A percentile compares a stretch with the other conserved stretches of the same genome.
phyloP scores from a whole-genome alignment of 352 stramenopile genomes.

The Elongisporangium undulatum region DNA sequence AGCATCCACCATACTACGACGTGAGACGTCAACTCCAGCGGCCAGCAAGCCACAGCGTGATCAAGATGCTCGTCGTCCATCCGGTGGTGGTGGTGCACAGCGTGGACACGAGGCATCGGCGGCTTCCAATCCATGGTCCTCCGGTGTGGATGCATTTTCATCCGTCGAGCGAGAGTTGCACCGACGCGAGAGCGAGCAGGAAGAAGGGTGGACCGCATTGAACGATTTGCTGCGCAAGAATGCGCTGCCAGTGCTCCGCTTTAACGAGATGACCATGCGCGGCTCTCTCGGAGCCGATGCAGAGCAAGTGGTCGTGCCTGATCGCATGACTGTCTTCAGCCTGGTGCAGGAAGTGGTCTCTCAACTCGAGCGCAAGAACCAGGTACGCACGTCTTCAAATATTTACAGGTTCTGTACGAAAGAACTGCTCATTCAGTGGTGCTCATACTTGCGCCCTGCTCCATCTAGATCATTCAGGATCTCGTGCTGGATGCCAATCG shows the following conservation, averaged over 20 bases:
- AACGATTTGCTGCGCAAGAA: conserved; percentile 66
- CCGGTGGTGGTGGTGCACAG: not conserved
- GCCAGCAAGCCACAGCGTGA: not conserved
- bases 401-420: not conserved
- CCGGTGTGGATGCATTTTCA: not conserved
- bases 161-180: not conserved
- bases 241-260: conserved; percentile 35
- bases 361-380: conserved; percentile 61
- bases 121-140: not conserved
- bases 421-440: conserved; percentile 2
- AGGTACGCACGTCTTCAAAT: conserved; percentile 25
- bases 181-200: conserved; percentile 7
- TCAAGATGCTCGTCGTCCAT: not conserved
- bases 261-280: conserved; percentile 15
- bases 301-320: conserved; percentile 18
- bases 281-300: not conserved
- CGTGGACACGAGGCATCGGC: not conserved
- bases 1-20: not conserved
- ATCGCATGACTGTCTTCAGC: conserved; percentile 42
- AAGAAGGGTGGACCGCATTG: conserved; percentile 35
- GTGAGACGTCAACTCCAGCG: not conserved
- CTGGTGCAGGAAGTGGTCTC: conserved; percentile 59
- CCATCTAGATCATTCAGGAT: conserved; percentile 64
- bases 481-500: conserved; percentile 65
- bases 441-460: conserved; percentile 4